Evolutionary conservation across 345 rosid genomes (phyloP).

Genomic region (Noccaea caerulescens): DNA sequence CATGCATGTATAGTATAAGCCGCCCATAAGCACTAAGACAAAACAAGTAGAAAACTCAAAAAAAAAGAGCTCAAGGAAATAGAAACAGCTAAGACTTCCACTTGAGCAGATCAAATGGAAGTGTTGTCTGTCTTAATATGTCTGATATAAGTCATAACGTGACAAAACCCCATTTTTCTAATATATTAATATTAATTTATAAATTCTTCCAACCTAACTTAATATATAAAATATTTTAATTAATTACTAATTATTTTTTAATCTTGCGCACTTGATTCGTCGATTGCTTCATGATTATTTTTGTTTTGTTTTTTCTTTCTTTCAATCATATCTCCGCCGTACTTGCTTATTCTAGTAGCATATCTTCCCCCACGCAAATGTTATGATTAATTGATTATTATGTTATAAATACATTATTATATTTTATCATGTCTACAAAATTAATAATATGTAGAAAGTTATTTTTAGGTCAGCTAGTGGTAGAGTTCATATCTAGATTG

Average conservation of each 20-base stretch:
- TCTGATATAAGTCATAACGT: conserved; percentile 38
- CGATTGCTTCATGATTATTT: conserved; percentile 43
- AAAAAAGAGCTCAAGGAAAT: conserved; percentile 14
- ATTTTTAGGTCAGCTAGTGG: conserved; percentile 38
- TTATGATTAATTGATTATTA: conserved; percentile 34
- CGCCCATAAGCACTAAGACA: conserved; percentile 41
- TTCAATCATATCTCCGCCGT: conserved; percentile 44
- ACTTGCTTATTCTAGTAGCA: conserved; percentile 44
- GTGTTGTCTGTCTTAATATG: conserved; percentile 46
- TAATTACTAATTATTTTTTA: conserved; percentile 7
- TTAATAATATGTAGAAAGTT: conserved; percentile 27
- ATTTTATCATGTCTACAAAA: neutral
- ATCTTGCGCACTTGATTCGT: conserved; percentile 40
- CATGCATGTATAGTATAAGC: conserved; percentile 31
- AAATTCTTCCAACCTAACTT: conserved; percentile 35
- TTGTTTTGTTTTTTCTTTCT: conserved; percentile 23
- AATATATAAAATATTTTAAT: conserved; percentile 21
- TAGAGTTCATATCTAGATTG: conserved; percentile 37
- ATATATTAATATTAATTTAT: conserved; percentile 15
- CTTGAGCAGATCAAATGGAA: conserved; percentile 38
- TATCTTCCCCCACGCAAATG: conserved; percentile 26
- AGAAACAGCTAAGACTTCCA: conserved; percentile 48
- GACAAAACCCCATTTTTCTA: conserved; percentile 41
- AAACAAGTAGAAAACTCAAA: neutral
- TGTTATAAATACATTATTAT: conserved; percentile 1